Base-by-base conservation (phyloP, 495 filamentous ascomycete genomes). In the Rusavskia elegans region DNA sequence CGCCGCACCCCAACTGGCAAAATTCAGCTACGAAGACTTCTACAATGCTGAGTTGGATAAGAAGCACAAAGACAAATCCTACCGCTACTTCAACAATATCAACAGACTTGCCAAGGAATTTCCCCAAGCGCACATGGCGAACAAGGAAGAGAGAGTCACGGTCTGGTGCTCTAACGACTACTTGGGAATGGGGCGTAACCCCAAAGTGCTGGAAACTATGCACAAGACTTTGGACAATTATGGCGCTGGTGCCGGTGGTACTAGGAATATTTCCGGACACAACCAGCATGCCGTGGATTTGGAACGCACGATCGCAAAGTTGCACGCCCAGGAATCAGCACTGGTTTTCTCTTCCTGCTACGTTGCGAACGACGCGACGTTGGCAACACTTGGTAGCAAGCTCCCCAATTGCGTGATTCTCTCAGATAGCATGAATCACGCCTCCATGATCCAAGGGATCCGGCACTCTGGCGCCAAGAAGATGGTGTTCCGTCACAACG, bases 61-160 rank as follows among this genome's bases (percentile, higher is more conserved):
- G 81, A 98, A 98, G 70, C 93, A 94, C 78, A 89, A 95, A 74
- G 93, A 98, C 75, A 96, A 95, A 72, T 94, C 87, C 37, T 98
- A 98, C 72, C 87, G 92, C 59, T 97, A 98, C 73, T 98, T 98
- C 79, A 98, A 98, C 74, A 98, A 98, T 73, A 98, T 98, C 81
- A 98, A 98, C 64, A 87, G 92, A 21, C 75, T 98, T 53, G 92
- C 93, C 52, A 83, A 93, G 70, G 87, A 97, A 55, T 98, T 98
- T 61, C 92, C 92, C 21, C 85, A 84, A 39, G 92, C 92, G 17
- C 92, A 98, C 66, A 92, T 92, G 70, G 76, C 88, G 14, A 81
- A 72, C 44, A 77, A 77, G 59, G 84, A 94, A 56, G 85, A 95
- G 56, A 78, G 79, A n/a, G 92, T 98, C 49, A 95, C 89, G 4